Conservation (phyloP, 2,329 filamentous ascomycete species). For the Penicillium vulpinum region DNA sequence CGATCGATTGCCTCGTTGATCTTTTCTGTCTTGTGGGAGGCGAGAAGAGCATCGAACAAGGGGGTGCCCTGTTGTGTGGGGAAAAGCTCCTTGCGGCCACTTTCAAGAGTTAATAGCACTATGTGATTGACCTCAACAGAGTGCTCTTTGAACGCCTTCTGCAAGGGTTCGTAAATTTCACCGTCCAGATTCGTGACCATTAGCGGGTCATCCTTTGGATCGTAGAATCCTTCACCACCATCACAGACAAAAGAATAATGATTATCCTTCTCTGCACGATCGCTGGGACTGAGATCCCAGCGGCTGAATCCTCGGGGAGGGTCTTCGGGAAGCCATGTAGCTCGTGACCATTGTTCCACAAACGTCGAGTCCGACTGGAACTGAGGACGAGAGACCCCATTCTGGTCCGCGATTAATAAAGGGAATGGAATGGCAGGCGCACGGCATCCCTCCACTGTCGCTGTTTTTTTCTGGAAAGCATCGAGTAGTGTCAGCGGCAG, state of each 20-base stretch:
- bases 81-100: slow-evolving; percentile 44
- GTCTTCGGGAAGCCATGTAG: slow-evolving; percentile 35
- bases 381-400: slow-evolving; percentile 6
- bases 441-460: slow-evolving; percentile 24
- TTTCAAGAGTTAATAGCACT: slow-evolving; percentile 42
- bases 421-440: slow-evolving; percentile 31
- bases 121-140: slow-evolving; percentile 42
- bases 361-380: slow-evolving; percentile 5
- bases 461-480: slow-evolving; percentile 26
- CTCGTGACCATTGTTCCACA: slow-evolving; percentile 25
- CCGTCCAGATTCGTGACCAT: slow-evolving; percentile 40
- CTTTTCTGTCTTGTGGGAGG: slow-evolving; percentile 26
- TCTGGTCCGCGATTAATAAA: slow-evolving; percentile 3
- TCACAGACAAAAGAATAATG: slow-evolving; percentile 18
- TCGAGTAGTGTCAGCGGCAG: slow-evolving; percentile 39
- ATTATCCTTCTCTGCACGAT: slow-evolving; percentile 20
- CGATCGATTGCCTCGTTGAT: slow-evolving; percentile 28
- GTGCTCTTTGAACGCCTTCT: slow-evolving; percentile 29
- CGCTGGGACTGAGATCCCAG: slow-evolving; percentile 25
- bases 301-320: slow-evolving; percentile 33
- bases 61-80: slow-evolving; percentile 38
- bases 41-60: slow-evolving; percentile 36
- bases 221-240: slow-evolving; percentile 27
- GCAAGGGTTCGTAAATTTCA: slow-evolving; percentile 32
- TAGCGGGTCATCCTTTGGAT: slow-evolving; percentile 38